Evolutionary conservation across 176 grass and related monocot genomes (phyloP).

Genomic region (Musa beccarii): DNA sequence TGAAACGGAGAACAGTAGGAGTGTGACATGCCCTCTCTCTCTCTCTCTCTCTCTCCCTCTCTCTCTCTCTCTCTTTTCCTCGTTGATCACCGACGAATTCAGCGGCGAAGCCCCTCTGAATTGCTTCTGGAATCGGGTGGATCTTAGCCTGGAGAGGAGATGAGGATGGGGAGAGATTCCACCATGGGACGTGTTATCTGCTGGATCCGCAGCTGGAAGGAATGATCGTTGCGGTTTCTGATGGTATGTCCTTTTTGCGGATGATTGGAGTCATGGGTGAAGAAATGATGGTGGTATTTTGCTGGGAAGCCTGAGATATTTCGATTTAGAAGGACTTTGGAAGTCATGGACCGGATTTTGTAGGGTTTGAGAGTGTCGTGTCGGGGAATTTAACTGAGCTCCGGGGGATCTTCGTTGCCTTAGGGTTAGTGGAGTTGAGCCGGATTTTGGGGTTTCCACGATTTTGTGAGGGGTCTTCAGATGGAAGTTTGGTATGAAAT

Average conservation of each 20-base stretch:
- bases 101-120: neutral
- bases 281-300: neutral
- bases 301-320: neutral
- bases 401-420: neutral
- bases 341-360: neutral
- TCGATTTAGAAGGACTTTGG: neutral
- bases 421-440: neutral
- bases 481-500: neutral
- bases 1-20: no score
- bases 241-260: neutral
- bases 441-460: neutral
- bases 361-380: slow-evolving; percentile 4
- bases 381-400: neutral
- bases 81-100: neutral
- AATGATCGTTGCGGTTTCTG: neutral
- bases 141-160: neutral
- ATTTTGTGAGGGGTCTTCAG: neutral
- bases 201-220: neutral
- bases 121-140: neutral
- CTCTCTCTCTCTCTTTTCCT: no score
- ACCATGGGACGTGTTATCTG: neutral
- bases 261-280: neutral
- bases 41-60: neutral
- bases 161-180: neutral
- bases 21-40: no score